Evolutionary conservation across 371 early-diverging fungal species (phyloP), one percentile per base, ranked within the genome.

Genomic region (Zychaea mexicana): DNA sequence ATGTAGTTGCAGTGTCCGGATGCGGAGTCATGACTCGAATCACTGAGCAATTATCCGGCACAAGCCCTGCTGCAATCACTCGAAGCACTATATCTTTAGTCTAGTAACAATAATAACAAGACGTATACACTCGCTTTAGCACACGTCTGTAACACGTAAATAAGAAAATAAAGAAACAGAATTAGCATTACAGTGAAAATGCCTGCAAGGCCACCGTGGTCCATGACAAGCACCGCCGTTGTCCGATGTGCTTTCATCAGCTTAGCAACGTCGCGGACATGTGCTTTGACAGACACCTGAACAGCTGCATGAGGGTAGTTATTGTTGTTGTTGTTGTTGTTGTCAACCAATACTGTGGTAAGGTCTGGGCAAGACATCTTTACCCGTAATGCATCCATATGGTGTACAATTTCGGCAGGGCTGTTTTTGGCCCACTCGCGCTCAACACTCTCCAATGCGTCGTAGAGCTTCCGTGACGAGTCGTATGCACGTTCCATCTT

Each of bases 401-500:
- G 74, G 33, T 79, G 79, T 13, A 72, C 79, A 28, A 79, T 46
- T 30, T 73, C 74, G 26, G 69, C 67, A 26, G 75, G 75, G 1
- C 71, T 66, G 45, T 64, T 56, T 9, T 68, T 65, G 36, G 85
- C 72, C 92, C 92, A 94, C 67, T 94, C 93, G 63, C 92, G 85
- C 79, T 96, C 96, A 3, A 98, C 92, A 39, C 93, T 96, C 76
- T 96, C 97, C 62, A 97, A 78, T 10, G 98, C 97, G 62, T 90
- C 93, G 62, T 94, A 92, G 63, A 95, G 74, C 70, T 90, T 92
- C 64, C 90, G 85, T 70, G 92, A 92, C 66, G 94, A 93, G 42
- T 92, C 91, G 74, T 95, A 95, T 33, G 95, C 95, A 39, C 92
- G 87, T 73, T 96, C 97, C 87, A 97, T 93, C 70, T 95, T 94